phyloP scores from a whole-genome alignment of 768 basidiomycete genomes.

The Lentinula guzmanii region DNA sequence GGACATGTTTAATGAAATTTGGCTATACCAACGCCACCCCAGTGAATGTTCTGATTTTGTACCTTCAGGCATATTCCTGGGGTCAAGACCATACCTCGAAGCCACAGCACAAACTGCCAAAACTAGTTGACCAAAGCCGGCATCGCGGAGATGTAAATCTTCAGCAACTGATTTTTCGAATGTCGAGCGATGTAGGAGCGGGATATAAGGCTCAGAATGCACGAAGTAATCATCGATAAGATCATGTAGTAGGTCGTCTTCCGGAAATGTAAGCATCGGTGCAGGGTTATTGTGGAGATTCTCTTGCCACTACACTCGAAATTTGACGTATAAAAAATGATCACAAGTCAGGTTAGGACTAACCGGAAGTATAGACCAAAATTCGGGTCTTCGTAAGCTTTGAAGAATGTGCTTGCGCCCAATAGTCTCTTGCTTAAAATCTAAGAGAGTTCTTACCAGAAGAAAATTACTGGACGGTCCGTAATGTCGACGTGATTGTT shows the following conservation, averaged over 20 bases:
- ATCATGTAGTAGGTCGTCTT: slow-evolving; percentile 41
- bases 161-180: slow-evolving; percentile 50
- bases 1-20: not conserved
- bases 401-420: not conserved
- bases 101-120: slow-evolving; percentile 56
- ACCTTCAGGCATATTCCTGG: slow-evolving; percentile 45
- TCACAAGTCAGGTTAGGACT: not conserved
- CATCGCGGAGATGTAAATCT: slow-evolving; percentile 44
- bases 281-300: not conserved
- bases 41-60: slow-evolving; percentile 21
- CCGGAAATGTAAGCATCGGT: slow-evolving; percentile 33
- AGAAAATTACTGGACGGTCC: not conserved
- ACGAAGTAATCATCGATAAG: slow-evolving; percentile 66
- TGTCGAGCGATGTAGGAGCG: slow-evolving; percentile 70
- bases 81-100: slow-evolving; percentile 53
- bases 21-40: not conserved
- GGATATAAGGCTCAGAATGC: slow-evolving; percentile 45
- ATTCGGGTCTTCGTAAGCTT: not conserved
- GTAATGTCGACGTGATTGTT: not conserved
- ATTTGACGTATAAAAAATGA: not conserved
- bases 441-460: not conserved
- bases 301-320: not conserved
- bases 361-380: not conserved
- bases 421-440: not conserved
- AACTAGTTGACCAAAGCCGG: slow-evolving; percentile 40